phyloP scores from a whole-genome alignment of 225 moss, liverwort and hornwort species.

The Physcomitrium patens region DNA sequence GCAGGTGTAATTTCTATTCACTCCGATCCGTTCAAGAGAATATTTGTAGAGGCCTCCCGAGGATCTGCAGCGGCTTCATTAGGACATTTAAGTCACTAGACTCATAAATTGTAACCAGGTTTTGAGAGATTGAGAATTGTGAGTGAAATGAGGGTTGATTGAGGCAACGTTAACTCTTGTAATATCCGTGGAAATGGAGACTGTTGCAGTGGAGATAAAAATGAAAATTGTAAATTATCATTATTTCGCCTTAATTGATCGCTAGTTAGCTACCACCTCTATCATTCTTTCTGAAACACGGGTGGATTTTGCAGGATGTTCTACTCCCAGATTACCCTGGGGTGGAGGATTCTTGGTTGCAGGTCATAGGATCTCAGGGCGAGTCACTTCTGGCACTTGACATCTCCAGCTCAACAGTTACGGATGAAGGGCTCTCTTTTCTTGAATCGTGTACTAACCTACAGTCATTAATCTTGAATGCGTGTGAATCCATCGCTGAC shows the following conservation, averaged over 20 bases:
- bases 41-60: neutral
- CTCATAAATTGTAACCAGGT: neutral
- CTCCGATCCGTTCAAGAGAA: neutral
- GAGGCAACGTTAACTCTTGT: neutral
- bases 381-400: slow-evolving; percentile 82
- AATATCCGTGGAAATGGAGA: no score
- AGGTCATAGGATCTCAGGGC: slow-evolving; percentile 86
- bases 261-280: no score
- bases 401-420: slow-evolving; percentile 79
- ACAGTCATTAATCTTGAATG: slow-evolving; percentile 72
- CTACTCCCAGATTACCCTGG: slow-evolving; percentile 76
- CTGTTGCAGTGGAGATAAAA: no score
- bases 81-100: neutral
- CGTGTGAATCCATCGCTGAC: slow-evolving; percentile 81
- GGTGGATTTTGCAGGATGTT: slow-evolving; percentile 64
- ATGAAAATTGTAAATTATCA: no score
- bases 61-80: neutral
- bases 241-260: no score
- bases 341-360: slow-evolving; percentile 87
- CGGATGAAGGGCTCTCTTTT: slow-evolving; percentile 73
- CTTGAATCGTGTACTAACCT: slow-evolving; percentile 73
- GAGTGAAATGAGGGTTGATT: neutral
- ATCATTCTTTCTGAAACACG: no score
- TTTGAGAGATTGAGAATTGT: slow-evolving; percentile 3
- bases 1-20: slow-evolving; percentile 54